phyloP scores from a whole-genome alignment of 2,329 filamentous ascomycete genomes.

The Gnomoniopsis sp. region DNA sequence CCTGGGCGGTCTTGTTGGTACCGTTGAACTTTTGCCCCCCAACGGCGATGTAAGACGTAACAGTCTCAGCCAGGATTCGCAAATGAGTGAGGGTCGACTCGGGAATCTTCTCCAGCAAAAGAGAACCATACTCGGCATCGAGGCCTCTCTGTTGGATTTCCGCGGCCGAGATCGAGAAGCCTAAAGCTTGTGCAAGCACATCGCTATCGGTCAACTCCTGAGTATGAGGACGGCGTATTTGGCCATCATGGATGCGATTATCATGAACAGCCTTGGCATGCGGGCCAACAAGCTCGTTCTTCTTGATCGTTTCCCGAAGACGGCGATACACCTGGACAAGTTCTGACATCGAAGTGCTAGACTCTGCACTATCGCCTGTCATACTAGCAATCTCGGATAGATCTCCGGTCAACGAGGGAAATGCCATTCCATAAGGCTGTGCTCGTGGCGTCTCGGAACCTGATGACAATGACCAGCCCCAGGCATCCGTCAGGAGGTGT shows the following conservation, averaged over 20 bases:
- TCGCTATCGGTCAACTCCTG: constrained; percentile 54
- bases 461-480: constrained; percentile 44
- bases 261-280: constrained; percentile 29
- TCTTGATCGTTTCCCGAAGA: constrained; percentile 54
- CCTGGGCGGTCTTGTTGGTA: constrained; percentile 59
- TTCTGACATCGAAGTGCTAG: constrained; percentile 43
- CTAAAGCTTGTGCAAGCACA: constrained; percentile 64
- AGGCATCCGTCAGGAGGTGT: constrained; percentile 36
- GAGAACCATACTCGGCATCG: constrained; percentile 68
- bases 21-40: constrained; percentile 63
- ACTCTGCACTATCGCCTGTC: constrained; percentile 30
- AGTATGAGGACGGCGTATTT: constrained; percentile 25
- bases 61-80: constrained; percentile 83
- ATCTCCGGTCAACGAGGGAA: neutral
- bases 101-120: constrained; percentile 78
- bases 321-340: constrained; percentile 60
- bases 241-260: constrained; percentile 18
- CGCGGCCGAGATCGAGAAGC: constrained; percentile 79
- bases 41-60: constrained; percentile 77
- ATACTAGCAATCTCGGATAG: constrained; percentile 13
- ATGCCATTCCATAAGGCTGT: constrained; percentile 23
- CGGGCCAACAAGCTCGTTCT: constrained; percentile 47
- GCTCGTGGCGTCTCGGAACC: constrained; percentile 27
- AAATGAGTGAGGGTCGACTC: constrained; percentile 82
- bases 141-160: constrained; percentile 91